These are phyloP conservation scores for Scorias spongiosa DNA, from an alignment of 2,329 filamentous ascomycete genomes.

Conservation along the genomic window DNA sequence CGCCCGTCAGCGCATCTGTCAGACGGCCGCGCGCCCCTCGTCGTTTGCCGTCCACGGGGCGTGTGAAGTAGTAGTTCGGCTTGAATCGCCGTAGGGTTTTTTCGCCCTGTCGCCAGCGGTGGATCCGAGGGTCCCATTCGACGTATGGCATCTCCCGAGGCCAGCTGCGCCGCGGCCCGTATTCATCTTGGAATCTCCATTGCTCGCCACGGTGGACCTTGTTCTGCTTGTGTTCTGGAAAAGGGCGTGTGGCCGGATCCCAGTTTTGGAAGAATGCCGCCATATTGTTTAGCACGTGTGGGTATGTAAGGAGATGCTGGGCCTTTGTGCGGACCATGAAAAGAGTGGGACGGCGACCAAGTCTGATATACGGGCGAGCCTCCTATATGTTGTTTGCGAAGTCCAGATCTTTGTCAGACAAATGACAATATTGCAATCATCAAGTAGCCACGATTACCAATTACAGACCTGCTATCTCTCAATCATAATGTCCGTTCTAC, in stretches of 20 bases:
- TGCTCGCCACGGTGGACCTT: neutral
- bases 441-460: too few species aligned
- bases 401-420: too few species aligned
- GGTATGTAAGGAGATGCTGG: too few species aligned
- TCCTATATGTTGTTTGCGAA: too few species aligned
- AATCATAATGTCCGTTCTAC: too few species aligned
- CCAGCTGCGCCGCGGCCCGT: constrained; percentile 10
- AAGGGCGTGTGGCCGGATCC: neutral
- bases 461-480: too few species aligned
- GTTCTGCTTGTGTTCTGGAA: neutral
- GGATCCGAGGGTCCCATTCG: constrained; percentile 4
- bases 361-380: too few species aligned
- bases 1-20: constrained; percentile 26
- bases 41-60: constrained; percentile 29
- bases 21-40: constrained; percentile 22
- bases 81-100: constrained; percentile 12
- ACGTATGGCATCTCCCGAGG: constrained; percentile 16
- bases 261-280: too few species aligned
- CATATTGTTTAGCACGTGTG: too few species aligned
- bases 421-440: too few species aligned
- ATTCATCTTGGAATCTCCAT: constrained; percentile 2
- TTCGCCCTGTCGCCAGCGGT: constrained; percentile 14
- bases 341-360: too few species aligned
- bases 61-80: constrained; percentile 27
- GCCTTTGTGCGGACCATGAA: too few species aligned